phyloP scores from a whole-genome alignment of 345 rosid species.

The Populus tremula region DNA sequence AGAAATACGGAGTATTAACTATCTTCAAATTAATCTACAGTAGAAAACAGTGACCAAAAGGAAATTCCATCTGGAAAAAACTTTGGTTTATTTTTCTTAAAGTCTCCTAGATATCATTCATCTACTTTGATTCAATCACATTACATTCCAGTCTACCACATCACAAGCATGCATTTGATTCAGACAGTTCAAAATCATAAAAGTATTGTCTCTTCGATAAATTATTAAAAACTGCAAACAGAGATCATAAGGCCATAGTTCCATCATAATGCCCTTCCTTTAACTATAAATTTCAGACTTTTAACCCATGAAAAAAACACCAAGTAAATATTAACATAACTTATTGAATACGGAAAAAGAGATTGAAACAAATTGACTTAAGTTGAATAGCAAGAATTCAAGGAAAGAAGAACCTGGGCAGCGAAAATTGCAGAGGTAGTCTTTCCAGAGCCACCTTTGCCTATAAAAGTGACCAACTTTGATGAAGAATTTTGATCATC shows the following conservation, averaged over 20 bases:
- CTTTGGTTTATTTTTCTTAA: not conserved
- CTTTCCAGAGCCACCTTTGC: conserved; percentile 94
- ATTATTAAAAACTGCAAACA: not conserved
- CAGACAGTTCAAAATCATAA: not conserved
- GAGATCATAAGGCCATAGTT: not conserved
- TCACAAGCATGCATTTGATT: not conserved
- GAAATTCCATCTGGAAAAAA: not conserved
- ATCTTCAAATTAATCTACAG: not conserved
- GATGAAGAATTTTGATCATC: conserved; percentile 24
- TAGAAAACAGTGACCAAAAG: not conserved
- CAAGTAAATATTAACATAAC: not conserved
- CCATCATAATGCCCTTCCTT: not conserved
- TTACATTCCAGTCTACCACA: not conserved
- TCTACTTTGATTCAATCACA: not conserved
- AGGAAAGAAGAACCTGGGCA: conserved; percentile 53
- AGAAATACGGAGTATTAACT: not conserved
- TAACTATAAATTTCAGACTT: not conserved
- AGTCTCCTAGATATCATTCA: not conserved
- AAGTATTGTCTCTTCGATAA: not conserved
- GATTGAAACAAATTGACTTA: not conserved
- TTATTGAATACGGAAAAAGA: not conserved
- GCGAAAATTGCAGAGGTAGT: conserved; percentile 80
- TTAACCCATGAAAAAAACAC: not conserved
- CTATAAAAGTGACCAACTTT: conserved; percentile 67
- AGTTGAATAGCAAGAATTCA: not conserved